phyloP scores from a whole-genome alignment of 2,329 filamentous ascomycete species.

The Clarireedia hainanense region DNA sequence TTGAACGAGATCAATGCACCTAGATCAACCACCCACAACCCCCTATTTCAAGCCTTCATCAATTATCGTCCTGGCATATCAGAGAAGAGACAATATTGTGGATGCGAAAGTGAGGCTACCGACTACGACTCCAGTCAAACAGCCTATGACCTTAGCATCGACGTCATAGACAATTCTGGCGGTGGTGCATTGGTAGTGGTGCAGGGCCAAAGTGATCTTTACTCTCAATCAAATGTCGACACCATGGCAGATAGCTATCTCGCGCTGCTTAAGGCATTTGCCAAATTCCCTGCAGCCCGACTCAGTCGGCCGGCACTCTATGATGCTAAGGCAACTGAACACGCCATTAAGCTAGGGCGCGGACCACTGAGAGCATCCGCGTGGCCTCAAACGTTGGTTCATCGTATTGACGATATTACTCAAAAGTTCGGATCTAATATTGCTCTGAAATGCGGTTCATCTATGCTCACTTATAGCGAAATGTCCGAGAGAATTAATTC shows the following conservation, averaged over 20 bases:
- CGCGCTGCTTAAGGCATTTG: background rate
- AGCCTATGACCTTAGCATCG: background rate
- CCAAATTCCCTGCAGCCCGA: background rate
- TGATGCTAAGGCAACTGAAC: background rate
- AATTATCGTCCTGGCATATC: conserved; percentile 36
- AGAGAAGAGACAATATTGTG: conserved; percentile 12
- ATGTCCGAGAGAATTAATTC: background rate
- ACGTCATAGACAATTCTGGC: background rate
- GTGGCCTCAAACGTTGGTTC: background rate
- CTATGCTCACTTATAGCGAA: background rate
- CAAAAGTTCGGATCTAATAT: background rate
- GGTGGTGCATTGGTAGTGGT: background rate
- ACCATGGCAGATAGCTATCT: background rate
- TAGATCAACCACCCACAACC: conserved; percentile 28
- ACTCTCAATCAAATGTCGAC: background rate
- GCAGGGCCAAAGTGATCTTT: background rate
- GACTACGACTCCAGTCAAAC: background rate
- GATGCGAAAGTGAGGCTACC: background rate
- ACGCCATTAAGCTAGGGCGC: background rate
- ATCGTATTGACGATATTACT: background rate
- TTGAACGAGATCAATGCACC: conserved; percentile 36
- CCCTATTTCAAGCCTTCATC: conserved; percentile 31
- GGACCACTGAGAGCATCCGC: background rate
- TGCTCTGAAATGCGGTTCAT: background rate
- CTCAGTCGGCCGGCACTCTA: background rate